Conservation (phyloP, 495 filamentous ascomycete genomes). For the Podospora pseudocomata region DNA sequence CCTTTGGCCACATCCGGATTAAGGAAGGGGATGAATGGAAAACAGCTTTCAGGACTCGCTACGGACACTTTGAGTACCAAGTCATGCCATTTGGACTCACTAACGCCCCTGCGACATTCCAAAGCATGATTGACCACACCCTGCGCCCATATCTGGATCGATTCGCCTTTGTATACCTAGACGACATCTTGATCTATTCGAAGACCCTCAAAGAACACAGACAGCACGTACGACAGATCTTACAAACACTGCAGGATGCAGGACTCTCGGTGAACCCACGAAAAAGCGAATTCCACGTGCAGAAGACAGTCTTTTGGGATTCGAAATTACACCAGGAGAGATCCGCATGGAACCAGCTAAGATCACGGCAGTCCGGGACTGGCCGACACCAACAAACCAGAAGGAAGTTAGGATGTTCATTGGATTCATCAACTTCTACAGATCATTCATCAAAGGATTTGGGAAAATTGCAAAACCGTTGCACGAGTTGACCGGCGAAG, state of each 20-base stretch:
- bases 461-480: neutral
- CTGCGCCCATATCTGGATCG: slow-evolving; percentile 27
- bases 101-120: slow-evolving; percentile 24
- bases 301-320: neutral
- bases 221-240: neutral
- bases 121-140: slow-evolving; percentile 33
- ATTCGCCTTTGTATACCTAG: slow-evolving; percentile 13
- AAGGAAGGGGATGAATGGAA: slow-evolving; percentile 26
- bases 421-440: neutral
- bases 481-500: neutral
- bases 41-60: slow-evolving; percentile 33
- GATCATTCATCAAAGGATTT: neutral
- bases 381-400: neutral
- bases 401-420: neutral
- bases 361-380: neutral
- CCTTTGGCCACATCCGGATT: slow-evolving; percentile 29
- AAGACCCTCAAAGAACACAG: neutral
- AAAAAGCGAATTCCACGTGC: neutral
- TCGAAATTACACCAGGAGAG: neutral
- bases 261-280: neutral
- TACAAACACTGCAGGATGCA: neutral
- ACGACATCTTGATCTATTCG: slow-evolving; percentile 13
- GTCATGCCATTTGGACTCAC: slow-evolving; percentile 37
- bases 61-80: slow-evolving; percentile 30
- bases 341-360: neutral